Conservation (phyloP, 352 stramenopile species). For the Phytophthora constricta region DNA sequence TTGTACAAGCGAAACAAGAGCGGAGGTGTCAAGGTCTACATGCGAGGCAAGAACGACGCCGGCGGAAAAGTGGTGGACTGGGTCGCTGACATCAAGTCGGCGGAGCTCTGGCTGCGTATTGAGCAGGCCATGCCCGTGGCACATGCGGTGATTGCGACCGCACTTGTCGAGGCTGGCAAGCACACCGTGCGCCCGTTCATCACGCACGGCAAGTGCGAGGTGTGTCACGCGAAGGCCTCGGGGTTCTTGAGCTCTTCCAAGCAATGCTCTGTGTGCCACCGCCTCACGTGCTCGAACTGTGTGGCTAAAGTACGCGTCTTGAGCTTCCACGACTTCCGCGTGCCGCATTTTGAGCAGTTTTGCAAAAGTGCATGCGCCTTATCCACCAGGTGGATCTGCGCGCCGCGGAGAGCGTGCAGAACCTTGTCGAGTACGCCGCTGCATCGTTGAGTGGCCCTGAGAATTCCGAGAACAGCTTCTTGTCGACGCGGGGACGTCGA, state of each 20-base stretch:
- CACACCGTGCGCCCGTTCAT: slow-evolving; percentile 32
- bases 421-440: slow-evolving; percentile 49
- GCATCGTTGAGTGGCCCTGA: slow-evolving; percentile 38
- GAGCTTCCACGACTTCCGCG: slow-evolving; percentile 64
- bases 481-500: slow-evolving; percentile 25
- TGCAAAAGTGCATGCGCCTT: slow-evolving; percentile 77
- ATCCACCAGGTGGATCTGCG: slow-evolving; percentile 69
- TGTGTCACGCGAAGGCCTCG: slow-evolving; percentile 65
- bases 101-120: slow-evolving; percentile 74
- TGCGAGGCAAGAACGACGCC: slow-evolving; percentile 76
- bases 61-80: slow-evolving; percentile 77
- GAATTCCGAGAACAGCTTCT: slow-evolving; percentile 25
- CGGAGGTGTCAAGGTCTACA: slow-evolving; percentile 78
- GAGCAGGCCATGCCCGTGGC: slow-evolving; percentile 57
- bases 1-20: slow-evolving; percentile 79
- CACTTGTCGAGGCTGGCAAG: slow-evolving; percentile 61
- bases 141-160: slow-evolving; percentile 61
- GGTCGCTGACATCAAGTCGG: slow-evolving; percentile 75
- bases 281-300: slow-evolving; percentile 66
- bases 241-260: slow-evolving; percentile 66
- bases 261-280: slow-evolving; percentile 69
- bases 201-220: slow-evolving; percentile 59
- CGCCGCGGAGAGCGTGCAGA: slow-evolving; percentile 51
- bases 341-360: slow-evolving; percentile 57
- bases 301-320: slow-evolving; percentile 70